These are phyloP conservation scores for Lichina pygmaea DNA, from an alignment of 495 filamentous ascomycete genomes.

Conservation along the genomic window DNA sequence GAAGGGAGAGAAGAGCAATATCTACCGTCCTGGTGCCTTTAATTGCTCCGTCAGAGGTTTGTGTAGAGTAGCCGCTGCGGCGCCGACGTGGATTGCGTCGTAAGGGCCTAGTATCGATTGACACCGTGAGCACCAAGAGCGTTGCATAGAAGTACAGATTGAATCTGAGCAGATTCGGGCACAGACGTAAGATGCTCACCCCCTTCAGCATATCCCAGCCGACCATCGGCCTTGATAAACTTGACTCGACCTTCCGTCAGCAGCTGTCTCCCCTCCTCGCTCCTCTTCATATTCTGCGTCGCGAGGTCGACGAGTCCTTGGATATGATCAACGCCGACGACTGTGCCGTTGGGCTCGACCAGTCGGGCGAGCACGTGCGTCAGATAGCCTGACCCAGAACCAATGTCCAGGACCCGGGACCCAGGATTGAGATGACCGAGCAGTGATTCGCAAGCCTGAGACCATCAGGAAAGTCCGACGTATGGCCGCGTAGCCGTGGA, in stretches of 20 bases:
- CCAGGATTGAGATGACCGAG: conserved; percentile 20
- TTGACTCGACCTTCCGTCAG: conserved; percentile 31
- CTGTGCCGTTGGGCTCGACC: conserved; percentile 29
- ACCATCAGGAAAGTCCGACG: conserved; percentile 6
- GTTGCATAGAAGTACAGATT: no score
- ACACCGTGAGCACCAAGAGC: no score
- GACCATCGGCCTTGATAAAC: conserved; percentile 62
- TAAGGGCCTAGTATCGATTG: conserved; percentile 19
- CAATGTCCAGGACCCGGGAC: conserved; percentile 55
- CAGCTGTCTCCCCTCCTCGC: conserved; percentile 30
- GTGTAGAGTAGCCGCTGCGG: conserved; percentile 54
- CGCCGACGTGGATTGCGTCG: conserved; percentile 92
- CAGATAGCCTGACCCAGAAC: conserved; percentile 73
- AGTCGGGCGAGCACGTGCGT: conserved; percentile 74
- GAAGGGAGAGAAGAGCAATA: background rate
- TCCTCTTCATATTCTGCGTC: conserved; percentile 45
- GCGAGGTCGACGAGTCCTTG: conserved; percentile 46
- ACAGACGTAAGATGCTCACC: conserved; percentile 4
- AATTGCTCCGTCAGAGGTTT: conserved; percentile 50
- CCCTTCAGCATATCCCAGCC: conserved; percentile 36
- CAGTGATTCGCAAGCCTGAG: conserved; percentile 18
- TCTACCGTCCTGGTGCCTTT: conserved; percentile 34
- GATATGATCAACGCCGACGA: conserved; percentile 82
- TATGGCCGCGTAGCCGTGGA: background rate
- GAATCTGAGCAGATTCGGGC: no score